Base-by-base conservation (phyloP, 2,329 filamentous ascomycete species). In the Pestalotiopsis sp. region DNA sequence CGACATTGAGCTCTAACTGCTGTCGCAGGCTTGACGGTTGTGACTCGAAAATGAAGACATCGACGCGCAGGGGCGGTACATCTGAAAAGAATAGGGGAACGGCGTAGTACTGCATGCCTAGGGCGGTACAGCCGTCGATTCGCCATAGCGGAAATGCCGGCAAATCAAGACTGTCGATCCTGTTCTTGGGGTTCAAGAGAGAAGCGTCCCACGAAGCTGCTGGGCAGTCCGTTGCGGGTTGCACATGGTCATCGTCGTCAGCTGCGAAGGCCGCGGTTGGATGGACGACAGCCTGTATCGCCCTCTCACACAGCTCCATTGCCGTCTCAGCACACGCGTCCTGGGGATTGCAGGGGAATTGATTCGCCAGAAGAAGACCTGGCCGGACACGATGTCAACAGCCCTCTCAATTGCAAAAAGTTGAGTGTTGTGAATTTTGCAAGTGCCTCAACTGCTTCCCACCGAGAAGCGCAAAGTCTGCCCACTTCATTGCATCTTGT, bases 141-240 rank as follows among this genome's bases (percentile, higher is more conserved):
- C 86, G 83, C 88, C 88, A 91, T 7, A 86, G 76, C 2, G 87
- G 83, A 0, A 78, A 72, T 14, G 72, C 64, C 2, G 83, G 82
- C 7, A 80, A 76, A 2, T 81, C 82, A 17, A 90, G 83, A 70
- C 86, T 88, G 74, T 90, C 83, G 74, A 90, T 86, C 69, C 88
- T 83, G 73, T 89, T 90, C 75, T 87, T 89, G 7, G 88, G 88
- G 70, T 90, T 90, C 57, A 90, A 79, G 56, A 80, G 77, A 4
- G 87, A 90, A 3, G 75, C 70, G 13, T 78, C 75, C 88, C 88
- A 90, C 7, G 73, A 68, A 17, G 69, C 49, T 25, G 71, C 67
- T 13, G 38, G 63, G 38, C 7, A 58, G 27, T 60, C 66, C 31
- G 25, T 69, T 57, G 69, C 56, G 57, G 69, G 67, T 63, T 65